Base-by-base conservation (phyloP, 176 grass and related monocot genomes). In the Oryza australiensis region DNA sequence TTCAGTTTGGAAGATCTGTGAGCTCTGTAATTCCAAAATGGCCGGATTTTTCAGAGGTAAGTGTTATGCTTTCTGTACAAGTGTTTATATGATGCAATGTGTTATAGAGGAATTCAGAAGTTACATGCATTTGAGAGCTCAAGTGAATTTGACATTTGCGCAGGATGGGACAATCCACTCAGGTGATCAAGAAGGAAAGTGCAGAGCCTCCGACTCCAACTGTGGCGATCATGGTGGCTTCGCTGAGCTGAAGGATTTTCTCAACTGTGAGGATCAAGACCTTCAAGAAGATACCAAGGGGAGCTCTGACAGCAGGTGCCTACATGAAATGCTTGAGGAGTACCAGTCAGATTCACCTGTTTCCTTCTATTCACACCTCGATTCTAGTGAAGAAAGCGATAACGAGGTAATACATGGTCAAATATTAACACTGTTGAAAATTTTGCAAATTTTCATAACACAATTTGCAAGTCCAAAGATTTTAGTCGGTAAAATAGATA, bases 311-410 rank as follows among this genome's bases (percentile, higher is more conserved):
- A 92, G 88, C 53, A 93, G 89, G 89, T 91, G 83, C 81, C 96
- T 99, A 43, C 96, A 99, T 83, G 96, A 99, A 78, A 95, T 99
- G 80, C 87, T 99, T 2, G 83, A 99, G 79, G 93, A 95, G 30
- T 88, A 89, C 9, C 96, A 95, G 63, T 87, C 96, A 0, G 89
- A 93, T 78, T 99, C 96, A 14, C 82, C 89, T 1, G 55, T 86
- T 86, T 95, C 95, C 64, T 90, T 85, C 77, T 88, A 94, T 51
- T 98, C 95, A 64, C 90, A 93, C 76, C 41, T 83, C 63, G 84
- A 63, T 66, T 93, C 90, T 26, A 86, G 71, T 28, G 84, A 93
- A 93, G 88, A 67, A 60, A 91, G 90, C 60, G 88, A 95, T 27
- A 42, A 42, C 1, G 90, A 99, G 96, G 91, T 95, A 85, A 77